phyloP scores from a whole-genome alignment of 2,329 filamentous ascomycete species.

The Cladophialophora chaetospira region DNA sequence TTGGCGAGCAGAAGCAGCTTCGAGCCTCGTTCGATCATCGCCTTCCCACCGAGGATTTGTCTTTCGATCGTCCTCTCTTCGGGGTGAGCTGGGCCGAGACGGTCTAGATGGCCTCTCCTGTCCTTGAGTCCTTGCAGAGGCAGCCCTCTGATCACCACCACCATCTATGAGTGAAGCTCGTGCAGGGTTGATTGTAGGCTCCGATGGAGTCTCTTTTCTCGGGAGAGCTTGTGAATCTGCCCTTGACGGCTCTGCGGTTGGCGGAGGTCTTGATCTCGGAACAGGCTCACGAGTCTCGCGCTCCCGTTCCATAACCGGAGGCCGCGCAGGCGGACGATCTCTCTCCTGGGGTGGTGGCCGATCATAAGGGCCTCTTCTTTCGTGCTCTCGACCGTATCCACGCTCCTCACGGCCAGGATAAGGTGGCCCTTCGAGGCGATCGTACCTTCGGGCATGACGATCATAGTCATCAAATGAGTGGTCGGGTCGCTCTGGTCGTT shows the following conservation, averaged over 20 bases:
- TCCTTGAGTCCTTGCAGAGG: conserved; percentile 18
- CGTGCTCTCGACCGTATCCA: conserved; percentile 28
- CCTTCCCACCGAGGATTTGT: conserved; percentile 24
- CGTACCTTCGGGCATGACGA: conserved; percentile 40
- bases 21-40: conserved; percentile 27
- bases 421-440: conserved; percentile 37
- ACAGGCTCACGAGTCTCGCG: conserved; percentile 34
- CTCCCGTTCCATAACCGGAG: conserved; percentile 32
- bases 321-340: conserved; percentile 32
- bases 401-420: conserved; percentile 30
- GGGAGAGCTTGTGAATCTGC: conserved; percentile 20
- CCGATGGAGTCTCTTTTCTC: conserved; percentile 31
- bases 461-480: conserved; percentile 41
- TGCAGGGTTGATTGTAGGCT: conserved; percentile 34
- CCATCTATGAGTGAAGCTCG: conserved; percentile 37
- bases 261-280: conserved; percentile 28
- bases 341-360: conserved; percentile 22
- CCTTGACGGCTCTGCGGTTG: conserved; percentile 7
- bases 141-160: conserved; percentile 22
- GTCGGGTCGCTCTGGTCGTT: conserved; percentile 33
- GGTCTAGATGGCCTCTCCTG: conserved; percentile 26
- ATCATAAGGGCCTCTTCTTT: conserved; percentile 26
- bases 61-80: conserved; percentile 31
- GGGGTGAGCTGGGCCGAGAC: conserved; percentile 31
- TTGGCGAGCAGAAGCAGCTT: conserved; percentile 7